Evolutionary conservation across 2,329 filamentous ascomycete genomes (phyloP).

Genomic region (Alternaria tenuissima): DNA sequence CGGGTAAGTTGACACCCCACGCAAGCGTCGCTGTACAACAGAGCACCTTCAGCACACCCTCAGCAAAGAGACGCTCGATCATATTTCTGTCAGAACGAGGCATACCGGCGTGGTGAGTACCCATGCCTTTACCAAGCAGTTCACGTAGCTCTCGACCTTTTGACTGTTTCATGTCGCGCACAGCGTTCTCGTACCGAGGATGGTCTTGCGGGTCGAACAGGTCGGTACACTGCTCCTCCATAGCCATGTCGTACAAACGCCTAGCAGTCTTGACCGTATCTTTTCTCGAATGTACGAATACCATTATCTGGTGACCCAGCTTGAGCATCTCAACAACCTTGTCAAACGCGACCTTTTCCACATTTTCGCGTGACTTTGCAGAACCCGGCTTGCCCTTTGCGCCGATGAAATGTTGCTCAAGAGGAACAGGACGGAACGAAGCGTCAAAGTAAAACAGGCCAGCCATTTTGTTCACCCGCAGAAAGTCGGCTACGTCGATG

Average conservation of each 20-base stretch:
- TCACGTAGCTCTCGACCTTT: slow-evolving; percentile 89
- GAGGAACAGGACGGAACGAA: slow-evolving; percentile 92
- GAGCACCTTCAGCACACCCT: slow-evolving; percentile 94
- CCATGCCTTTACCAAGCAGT: slow-evolving; percentile 86
- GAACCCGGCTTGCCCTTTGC: slow-evolving; percentile 89
- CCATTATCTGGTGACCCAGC: slow-evolving; percentile 96
- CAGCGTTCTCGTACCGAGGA: slow-evolving; percentile 79
- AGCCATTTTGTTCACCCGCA: slow-evolving; percentile 92
- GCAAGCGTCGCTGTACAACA: slow-evolving; percentile 98
- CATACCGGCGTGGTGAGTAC: slow-evolving; percentile 97
- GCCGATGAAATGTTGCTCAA: slow-evolving; percentile 97
- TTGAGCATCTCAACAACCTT: slow-evolving; percentile 95
- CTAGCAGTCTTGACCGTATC: slow-evolving; percentile 91
- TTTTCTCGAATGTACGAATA: slow-evolving; percentile 96
- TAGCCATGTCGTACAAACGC: slow-evolving; percentile 84
- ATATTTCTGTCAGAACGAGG: slow-evolving; percentile 90
- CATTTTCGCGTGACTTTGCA: slow-evolving; percentile 84
- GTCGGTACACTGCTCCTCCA: slow-evolving; percentile 79
- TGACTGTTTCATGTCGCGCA: slow-evolving; percentile 84
- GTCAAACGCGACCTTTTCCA: slow-evolving; percentile 87
- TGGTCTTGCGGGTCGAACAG: slow-evolving; percentile 84
- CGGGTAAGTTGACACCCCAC: slow-evolving; percentile 98
- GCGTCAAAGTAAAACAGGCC: slow-evolving; percentile 97
- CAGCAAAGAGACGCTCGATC: slow-evolving; percentile 90
- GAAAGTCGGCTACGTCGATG: slow-evolving; percentile 93